These are phyloP conservation scores for Brassica balearica DNA, from an alignment of 441 rosid genomes.

Conservation along the genomic window DNA sequence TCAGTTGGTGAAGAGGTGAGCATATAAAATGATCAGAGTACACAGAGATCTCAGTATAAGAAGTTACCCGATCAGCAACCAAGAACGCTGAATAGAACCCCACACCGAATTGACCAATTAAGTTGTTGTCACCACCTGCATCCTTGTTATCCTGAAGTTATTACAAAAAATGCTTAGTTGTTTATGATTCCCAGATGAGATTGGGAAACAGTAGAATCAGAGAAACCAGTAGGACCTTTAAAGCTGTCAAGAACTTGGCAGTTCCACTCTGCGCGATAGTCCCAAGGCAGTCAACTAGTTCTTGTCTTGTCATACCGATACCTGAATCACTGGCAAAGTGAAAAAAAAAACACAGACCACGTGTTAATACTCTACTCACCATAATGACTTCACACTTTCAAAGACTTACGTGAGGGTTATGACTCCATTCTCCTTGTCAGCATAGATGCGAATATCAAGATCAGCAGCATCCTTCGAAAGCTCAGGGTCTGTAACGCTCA, in stretches of 20 bases:
- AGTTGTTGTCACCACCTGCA: constrained; percentile 76
- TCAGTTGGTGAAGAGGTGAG: constrained; percentile 18
- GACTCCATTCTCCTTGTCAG: constrained; percentile 84
- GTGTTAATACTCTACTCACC: too few species aligned
- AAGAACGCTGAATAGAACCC: constrained; percentile 95
- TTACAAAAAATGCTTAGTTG: constrained; percentile 33
- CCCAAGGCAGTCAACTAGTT: constrained; percentile 90
- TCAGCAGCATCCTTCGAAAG: constrained; percentile 72
- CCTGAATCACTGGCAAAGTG: constrained; percentile 77
- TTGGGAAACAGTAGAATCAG: background rate
- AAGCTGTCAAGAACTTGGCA: constrained; percentile 85
- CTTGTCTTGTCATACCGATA: constrained; percentile 94
- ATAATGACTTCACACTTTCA: background rate
- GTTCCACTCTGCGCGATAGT: constrained; percentile 98
- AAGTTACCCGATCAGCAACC: constrained; percentile 78
- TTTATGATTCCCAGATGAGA: background rate
- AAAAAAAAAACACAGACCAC: background rate
- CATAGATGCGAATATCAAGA: constrained; percentile 87
- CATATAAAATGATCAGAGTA: background rate
- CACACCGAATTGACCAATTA: constrained; percentile 97
- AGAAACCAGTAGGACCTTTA: constrained; percentile 60
- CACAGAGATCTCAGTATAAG: background rate
- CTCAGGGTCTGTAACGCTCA: constrained; percentile 79
- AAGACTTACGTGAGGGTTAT: constrained; percentile 69
- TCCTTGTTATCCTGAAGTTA: constrained; percentile 82